These are phyloP conservation scores for Salicornia ramosissima DNA, from an alignment of 148 eudicot species.

Conservation along the genomic window DNA sequence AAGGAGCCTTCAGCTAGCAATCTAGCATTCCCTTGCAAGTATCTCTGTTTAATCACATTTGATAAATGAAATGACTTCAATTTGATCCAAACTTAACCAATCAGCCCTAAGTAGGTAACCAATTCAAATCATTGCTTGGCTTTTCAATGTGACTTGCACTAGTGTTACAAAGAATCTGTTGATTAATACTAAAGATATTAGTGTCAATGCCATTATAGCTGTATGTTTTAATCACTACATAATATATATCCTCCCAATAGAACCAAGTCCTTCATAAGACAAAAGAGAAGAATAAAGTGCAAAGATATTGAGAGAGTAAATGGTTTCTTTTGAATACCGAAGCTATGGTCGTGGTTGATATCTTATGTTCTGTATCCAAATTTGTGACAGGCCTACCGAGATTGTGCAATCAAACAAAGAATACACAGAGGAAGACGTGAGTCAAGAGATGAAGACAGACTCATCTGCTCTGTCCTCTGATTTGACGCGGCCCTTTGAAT, in stretches of 20 bases:
- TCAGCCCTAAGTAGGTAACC: not conserved
- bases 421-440: conserved; percentile 88
- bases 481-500: conserved; percentile 34
- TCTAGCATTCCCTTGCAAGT: not conserved
- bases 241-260: too few relatives aligned
- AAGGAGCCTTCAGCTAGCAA: too few relatives aligned
- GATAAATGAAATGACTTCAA: not conserved
- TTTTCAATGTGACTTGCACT: not conserved
- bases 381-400: conserved; percentile 60
- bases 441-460: conserved; percentile 52
- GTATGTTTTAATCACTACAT: not conserved
- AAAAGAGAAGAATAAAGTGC: too few relatives aligned
- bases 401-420: conserved; percentile 73
- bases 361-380: not conserved
- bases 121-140: not conserved
- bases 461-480: conserved; percentile 37
- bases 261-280: too few relatives aligned
- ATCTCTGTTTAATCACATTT: not conserved
- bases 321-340: not conserved
- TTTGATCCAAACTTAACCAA: not conserved
- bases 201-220: not conserved
- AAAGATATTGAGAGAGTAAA: not conserved
- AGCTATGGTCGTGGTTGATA: not conserved
- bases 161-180: too few relatives aligned
- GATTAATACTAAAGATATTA: too few relatives aligned